Evolutionary conservation across 2,329 filamentous ascomycete species (phyloP), one percentile per base, ranked within the genome.

Genomic region (Pseudonectria foliicola): DNA sequence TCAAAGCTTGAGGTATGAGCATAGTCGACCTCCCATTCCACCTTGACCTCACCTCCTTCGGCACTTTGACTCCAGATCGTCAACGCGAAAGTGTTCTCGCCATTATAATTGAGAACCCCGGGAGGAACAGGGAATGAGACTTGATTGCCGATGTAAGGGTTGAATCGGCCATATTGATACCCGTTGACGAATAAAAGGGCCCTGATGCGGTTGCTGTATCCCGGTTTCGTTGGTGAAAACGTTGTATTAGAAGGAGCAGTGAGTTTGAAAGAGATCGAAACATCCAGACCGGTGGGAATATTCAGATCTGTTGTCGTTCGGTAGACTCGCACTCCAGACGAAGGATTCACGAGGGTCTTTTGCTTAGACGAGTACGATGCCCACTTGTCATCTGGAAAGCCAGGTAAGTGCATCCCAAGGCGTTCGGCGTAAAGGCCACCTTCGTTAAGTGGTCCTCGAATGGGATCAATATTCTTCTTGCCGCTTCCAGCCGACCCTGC

Each of bases 131-230:
- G 76, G 46, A 76, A 81, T 12, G 66, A 61, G 12, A 71, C 62
- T 57, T 81, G 76, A 30, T 77, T 72, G 0, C 77, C 77, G 26
- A 81, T 75, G 32, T 71, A 67, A 0, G 76, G 74, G 39, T 73
- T 70, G 47, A 70, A 80, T 7, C 73, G 66, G 2, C 71, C 76
- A 44, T 77, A 80, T 48, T 80, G 75, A 46, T 80, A 81, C 0
- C 77, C 77, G 36, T 81, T 81, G n/a, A 80, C 67, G 36, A 75
- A 80, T 3, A 81, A 52, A 45, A 77, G 66, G 0, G 68, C 71
- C 10, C 77, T 64, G 3, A 64, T 43, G 13, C 52, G 56, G 44
- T 65, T 64, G 13, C 49, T 57, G 42, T 57, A 54, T 11, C 39
- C 45, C n/a, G 42, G 37, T 14, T 50, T 44, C 1, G 46, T 49